These are phyloP conservation scores for Cutaneotrichosporon dermatis DNA, from an alignment of 1,284 basidiomycete species.

Conservation along the genomic window DNA sequence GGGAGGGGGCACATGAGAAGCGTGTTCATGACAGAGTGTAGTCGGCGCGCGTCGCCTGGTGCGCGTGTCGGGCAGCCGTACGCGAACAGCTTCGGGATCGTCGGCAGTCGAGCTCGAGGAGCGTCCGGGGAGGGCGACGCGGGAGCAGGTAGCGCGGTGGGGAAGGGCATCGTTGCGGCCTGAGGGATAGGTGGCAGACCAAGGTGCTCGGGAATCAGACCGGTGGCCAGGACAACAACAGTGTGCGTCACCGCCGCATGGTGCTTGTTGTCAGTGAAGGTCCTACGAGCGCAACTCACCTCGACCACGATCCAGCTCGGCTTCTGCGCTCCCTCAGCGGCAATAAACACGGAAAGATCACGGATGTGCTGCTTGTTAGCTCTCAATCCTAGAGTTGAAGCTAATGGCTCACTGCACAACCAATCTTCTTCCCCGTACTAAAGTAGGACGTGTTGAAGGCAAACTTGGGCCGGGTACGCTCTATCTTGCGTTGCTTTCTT, in stretches of 20 bases:
- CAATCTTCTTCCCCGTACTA: constrained; percentile 62
- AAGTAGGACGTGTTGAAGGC: constrained; percentile 74
- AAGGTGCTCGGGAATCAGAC: constrained; percentile 66
- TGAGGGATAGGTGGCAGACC: constrained; percentile 57
- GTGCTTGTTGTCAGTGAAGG: constrained; percentile 54
- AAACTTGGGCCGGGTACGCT: constrained; percentile 63
- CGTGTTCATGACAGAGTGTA: constrained; percentile 74
- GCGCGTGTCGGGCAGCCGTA: constrained; percentile 86
- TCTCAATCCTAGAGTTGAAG: too few relatives aligned
- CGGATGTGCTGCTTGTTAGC: constrained; percentile 64
- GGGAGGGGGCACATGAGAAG: constrained; percentile 77
- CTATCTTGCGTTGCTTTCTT: constrained; percentile 68
- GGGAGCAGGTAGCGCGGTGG: constrained; percentile 54
- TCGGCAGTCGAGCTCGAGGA: constrained; percentile 55
- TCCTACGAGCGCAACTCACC: constrained; percentile 49
- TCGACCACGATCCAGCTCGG: constrained; percentile 79
- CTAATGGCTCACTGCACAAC: constrained; percentile 61
- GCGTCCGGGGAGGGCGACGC: constrained; percentile 19
- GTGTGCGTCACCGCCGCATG: constrained; percentile 66
- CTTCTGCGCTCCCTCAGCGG: constrained; percentile 66
- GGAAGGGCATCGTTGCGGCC: constrained; percentile 56
- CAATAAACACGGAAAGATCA: constrained; percentile 72
- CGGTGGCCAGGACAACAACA: constrained; percentile 72
- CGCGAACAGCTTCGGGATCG: constrained; percentile 75
- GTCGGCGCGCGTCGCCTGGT: constrained; percentile 73